A percentile compares a stretch with the other conserved stretches of the same genome.
Conservation (phyloP, 108 stramenopile genomes). For the Nitzschia sp. region DNA sequence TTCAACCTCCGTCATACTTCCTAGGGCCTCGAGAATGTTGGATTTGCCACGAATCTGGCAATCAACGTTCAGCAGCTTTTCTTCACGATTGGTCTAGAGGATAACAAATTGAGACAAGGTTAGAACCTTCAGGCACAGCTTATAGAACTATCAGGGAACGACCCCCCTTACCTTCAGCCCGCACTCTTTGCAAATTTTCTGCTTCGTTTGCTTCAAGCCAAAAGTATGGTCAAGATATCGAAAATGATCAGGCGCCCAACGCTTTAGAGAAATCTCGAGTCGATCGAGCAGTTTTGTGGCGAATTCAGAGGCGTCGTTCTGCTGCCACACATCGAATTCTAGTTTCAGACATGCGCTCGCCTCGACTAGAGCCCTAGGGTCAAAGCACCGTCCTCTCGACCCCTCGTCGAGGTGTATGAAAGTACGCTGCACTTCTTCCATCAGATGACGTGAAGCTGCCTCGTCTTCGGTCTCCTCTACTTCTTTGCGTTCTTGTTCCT, state of each 20-base stretch:
- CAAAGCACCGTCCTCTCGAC: conserved; percentile 87
- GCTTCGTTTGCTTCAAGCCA: conserved; percentile 82
- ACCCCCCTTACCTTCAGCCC: conserved; percentile 74
- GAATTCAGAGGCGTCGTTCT: conserved; percentile 99
- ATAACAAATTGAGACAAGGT: background rate
- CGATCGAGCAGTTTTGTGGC: conserved; percentile 94
- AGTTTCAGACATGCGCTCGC: conserved; percentile 94
- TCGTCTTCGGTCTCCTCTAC: conserved; percentile 84
- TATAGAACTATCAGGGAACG: too few relatives aligned
- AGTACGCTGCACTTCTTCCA: conserved; percentile 96
- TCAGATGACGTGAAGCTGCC: conserved; percentile 75
- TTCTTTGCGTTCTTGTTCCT: conserved; percentile 1
- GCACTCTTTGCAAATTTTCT: conserved; percentile 92
- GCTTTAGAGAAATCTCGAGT: conserved; percentile 87
- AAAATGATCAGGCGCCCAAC: conserved; percentile 80
- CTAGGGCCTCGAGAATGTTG: conserved; percentile 92
- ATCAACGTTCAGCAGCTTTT: conserved; percentile 92
- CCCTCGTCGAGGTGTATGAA: conserved; percentile 90
- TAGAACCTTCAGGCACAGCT: background rate
- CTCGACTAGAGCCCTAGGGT: conserved; percentile 92
- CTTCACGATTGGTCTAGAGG: conserved; percentile 84
- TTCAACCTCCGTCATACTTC: conserved; percentile 90
- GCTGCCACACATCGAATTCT: conserved; percentile 97
- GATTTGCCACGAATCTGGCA: conserved; percentile 93
- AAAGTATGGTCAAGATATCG: conserved; percentile 85